These are phyloP conservation scores for Globisporangium alternatum DNA, from an alignment of 352 stramenopile species.

Conservation along the genomic window DNA sequence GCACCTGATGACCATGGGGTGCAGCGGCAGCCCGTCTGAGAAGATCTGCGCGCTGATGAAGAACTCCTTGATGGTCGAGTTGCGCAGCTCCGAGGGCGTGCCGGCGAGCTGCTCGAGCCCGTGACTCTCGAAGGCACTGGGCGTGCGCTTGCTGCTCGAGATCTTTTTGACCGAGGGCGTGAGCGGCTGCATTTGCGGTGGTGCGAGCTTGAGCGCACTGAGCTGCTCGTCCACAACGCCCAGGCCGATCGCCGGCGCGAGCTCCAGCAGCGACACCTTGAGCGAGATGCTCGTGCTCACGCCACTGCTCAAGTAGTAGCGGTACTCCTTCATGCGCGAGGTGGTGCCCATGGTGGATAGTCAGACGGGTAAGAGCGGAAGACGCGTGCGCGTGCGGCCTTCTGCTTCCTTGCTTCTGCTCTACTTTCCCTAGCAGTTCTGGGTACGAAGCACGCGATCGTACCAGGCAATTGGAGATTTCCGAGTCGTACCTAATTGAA, in stretches of 20 bases:
- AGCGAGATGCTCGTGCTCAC: constrained; percentile 77
- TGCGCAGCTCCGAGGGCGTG: constrained; percentile 71
- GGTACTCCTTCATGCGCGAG: constrained; percentile 80
- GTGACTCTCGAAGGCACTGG: constrained; percentile 28
- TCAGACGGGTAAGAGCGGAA: neutral
- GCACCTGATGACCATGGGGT: constrained; percentile 79
- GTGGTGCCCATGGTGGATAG: constrained; percentile 33
- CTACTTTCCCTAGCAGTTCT: neutral
- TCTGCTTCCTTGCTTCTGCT: neutral
- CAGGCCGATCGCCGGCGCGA: constrained; percentile 51
- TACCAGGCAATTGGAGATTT: neutral
- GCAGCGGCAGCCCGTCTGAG: constrained; percentile 74
- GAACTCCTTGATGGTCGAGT: constrained; percentile 82
- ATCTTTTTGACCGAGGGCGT: neutral
- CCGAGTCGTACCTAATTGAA: neutral
- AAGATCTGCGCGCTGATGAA: constrained; percentile 89
- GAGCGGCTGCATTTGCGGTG: neutral
- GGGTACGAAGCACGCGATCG: neutral
- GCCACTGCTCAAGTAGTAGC: constrained; percentile 87
- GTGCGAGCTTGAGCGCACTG: constrained; percentile 6
- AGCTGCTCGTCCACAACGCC: constrained; percentile 25
- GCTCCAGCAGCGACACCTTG: constrained; percentile 76
- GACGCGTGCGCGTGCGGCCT: neutral
- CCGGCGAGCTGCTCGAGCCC: constrained; percentile 58
- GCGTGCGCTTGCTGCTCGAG: constrained; percentile 6